Evolutionary conservation across 176 grass and related monocot genomes (phyloP).

Genomic region (Oryza coarctata): DNA sequence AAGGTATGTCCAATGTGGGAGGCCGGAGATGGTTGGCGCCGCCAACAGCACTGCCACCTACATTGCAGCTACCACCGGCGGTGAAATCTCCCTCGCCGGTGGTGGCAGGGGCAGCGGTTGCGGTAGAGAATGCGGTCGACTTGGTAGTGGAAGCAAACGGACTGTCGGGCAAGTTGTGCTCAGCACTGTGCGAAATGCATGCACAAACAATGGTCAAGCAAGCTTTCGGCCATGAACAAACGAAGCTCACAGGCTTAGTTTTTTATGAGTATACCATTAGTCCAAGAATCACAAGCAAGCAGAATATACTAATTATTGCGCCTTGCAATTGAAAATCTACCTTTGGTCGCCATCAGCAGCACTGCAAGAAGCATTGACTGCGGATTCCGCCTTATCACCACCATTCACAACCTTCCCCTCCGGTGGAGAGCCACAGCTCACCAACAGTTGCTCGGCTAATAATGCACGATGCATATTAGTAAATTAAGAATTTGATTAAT

Average conservation of each 20-base stretch:
- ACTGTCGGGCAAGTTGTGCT: constrained; percentile 80
- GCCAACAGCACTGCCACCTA: background rate
- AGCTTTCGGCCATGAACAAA: background rate
- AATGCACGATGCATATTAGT: background rate
- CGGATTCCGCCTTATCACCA: constrained; percentile 63
- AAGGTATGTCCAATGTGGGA: constrained; percentile 52
- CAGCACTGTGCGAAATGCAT: constrained; percentile 40
- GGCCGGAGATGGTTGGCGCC: constrained; percentile 38
- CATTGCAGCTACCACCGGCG: background rate
- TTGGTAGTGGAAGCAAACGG: constrained; percentile 72
- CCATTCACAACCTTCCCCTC: constrained; percentile 49
- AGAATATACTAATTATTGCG: background rate
- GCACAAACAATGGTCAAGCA: background rate
- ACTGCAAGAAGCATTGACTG: constrained; percentile 42
- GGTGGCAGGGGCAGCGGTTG: background rate
- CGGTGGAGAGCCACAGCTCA: constrained; percentile 3
- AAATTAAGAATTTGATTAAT: background rate
- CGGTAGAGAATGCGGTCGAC: background rate
- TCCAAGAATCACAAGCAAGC: background rate
- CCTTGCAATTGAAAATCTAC: constrained; percentile 43
- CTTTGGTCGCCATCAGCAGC: constrained; percentile 62
- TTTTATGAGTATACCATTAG: background rate
- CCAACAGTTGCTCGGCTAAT: constrained; percentile 43
- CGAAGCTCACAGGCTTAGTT: constrained; percentile 13
- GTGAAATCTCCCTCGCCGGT: background rate